Evolutionary conservation across 495 filamentous ascomycete species (phyloP), one percentile per base, ranked within the genome.

Genomic region (Aspergillus hancockii): DNA sequence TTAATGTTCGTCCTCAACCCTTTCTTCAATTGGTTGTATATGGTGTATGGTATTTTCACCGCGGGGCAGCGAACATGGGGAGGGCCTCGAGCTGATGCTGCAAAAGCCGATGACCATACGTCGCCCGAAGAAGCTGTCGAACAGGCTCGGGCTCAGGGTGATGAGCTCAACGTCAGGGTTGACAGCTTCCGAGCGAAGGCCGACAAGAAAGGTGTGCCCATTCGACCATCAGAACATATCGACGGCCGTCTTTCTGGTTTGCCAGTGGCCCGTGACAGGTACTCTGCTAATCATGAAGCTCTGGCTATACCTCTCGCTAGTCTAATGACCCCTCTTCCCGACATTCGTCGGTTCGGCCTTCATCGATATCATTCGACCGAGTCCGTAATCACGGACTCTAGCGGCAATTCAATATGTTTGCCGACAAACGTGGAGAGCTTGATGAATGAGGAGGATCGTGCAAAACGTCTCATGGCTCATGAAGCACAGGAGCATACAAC

Each of bases 21-120:
- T 0, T 96, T 97, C 69, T 93, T 98, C 81, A 98, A 98, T 73
- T 98, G 94, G 94, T 81, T 91, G 38, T 98, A 98, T 76, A 96
- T 97, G 89, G 88, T 97, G 10, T 88, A 88, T 62, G 85, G 85
- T 21, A 87, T 88, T 52, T 97, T 96, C 70, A 98, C 94, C 6
- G 93, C 94, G 21, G 92, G 93, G 21, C 92, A 97, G 69, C 83
- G 94, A 36, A 98, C 94, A 5, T 98, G 94, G 94, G 94, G 94
- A 63, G 94, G 94, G 5, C 94, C 94, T 21, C 84, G 94, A 61
- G 92, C 92, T 0, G 94, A 98, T 73, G 93, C 94, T 30, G 92
- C 91, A 38, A 78, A 87, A 55, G 94, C 94, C 1, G 91, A 95
- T 69, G 73, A 81, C 10, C 67, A 85, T 52, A 97, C 90, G 3